Evolutionary conservation across 495 filamentous ascomycete species (phyloP), one percentile per base, ranked within the genome.

Genomic region (Daldinia caldariorum): DNA sequence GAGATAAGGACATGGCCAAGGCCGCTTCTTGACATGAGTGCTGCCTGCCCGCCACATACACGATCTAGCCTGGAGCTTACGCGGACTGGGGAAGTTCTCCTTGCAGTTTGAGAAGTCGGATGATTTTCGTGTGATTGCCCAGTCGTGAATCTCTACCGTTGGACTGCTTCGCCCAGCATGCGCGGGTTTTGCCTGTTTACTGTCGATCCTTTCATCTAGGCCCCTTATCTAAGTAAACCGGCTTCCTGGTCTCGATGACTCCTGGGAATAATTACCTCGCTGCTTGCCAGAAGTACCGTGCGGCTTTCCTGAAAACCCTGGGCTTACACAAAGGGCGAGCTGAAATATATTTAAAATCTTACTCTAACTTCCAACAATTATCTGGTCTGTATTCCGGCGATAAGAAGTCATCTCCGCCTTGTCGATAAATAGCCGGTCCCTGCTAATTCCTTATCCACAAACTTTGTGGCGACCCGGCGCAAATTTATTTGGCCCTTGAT

Each of bases 1-100:
- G 49, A 72, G 64, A 72, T 72, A 72, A 58, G 38, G 47, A 67
- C 22, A 58, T 60, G 64, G 60, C 56, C 49, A 57, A 61, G 64
- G 43, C 63, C 64, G 64, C 29, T 58, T 49, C 22, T 57, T 58
- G 8, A 18, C 56, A 57, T 12, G 9, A 22, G 34, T 29, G 16
- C 31, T 68, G n/a, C 32, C n/a, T 68, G n/a, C 32, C n/a, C n/a
- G 58, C 57, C 63, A 39, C 18, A 31, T 20, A 31, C 50, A 45
- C 26, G 20, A 9, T 61, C 34, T 35, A 18, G 6, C 45, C 51
- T 53, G 29, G 14, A 38, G 20, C 26, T 59, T 59, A 45, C 32
- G 60, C 59, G 22, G 37, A 34, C 13, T 0, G 37, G 20, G n/a
- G 10, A 29, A 16, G 49, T n/a, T 32, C 14, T 22, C 49, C 6